Conservation (phyloP, 768 basidiomycete species). For the Kwoniella heveanensis region DNA sequence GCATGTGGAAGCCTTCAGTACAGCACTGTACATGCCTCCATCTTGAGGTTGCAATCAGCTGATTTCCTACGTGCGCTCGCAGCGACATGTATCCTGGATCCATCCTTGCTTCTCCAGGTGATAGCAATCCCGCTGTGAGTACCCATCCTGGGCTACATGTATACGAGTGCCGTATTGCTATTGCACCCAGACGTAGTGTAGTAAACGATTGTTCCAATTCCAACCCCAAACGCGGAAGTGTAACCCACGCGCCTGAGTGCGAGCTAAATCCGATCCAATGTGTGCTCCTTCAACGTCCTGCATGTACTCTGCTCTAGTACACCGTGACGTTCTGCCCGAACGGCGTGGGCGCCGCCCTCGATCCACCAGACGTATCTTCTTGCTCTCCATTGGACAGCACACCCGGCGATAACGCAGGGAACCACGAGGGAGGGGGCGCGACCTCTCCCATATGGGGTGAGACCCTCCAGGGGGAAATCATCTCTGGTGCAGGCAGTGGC, state of each 20-base stretch:
- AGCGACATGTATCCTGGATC: constrained; percentile 7
- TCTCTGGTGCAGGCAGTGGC: not conserved
- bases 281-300: not conserved
- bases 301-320: constrained; percentile 19
- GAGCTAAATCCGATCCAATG: not conserved
- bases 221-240: too few species aligned
- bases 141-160: too few species aligned
- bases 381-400: constrained; percentile 20
- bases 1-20: too few species aligned
- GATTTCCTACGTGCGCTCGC: too few species aligned
- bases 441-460: not conserved
- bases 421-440: not conserved
- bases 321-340: constrained; percentile 33
- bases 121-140: constrained; percentile 3
- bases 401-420: constrained; percentile 3
- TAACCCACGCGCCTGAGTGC: too few species aligned
- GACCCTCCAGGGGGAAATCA: not conserved
- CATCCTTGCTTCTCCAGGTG: not conserved
- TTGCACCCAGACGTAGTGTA: too few species aligned
- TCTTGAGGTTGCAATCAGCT: too few species aligned
- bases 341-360: constrained; percentile 24
- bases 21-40: too few species aligned
- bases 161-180: too few species aligned
- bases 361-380: constrained; percentile 6
- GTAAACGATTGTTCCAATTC: too few species aligned